These are phyloP conservation scores for Psidium guajava DNA, from an alignment of 345 rosid species.

Conservation along the genomic window DNA sequence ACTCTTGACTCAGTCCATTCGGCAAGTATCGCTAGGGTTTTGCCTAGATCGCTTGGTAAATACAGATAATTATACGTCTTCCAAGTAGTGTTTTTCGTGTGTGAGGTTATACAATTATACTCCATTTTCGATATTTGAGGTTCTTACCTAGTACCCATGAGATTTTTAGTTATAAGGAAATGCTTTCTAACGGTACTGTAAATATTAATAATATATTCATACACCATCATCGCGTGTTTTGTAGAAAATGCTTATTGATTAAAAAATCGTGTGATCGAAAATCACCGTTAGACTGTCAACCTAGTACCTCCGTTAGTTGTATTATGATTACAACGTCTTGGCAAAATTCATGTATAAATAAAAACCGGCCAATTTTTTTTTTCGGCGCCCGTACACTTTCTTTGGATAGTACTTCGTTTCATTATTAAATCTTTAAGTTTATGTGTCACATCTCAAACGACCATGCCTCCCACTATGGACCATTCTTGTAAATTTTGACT, in stretches of 20 bases:
- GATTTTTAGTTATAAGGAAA: not conserved
- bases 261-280: too few species aligned
- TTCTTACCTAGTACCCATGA: not conserved
- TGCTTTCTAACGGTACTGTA: too few species aligned
- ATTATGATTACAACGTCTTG: not conserved
- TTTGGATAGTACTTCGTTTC: not conserved
- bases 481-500: not conserved
- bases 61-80: not conserved
- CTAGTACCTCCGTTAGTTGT: too few species aligned
- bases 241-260: too few species aligned
- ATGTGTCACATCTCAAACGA: not conserved
- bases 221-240: too few species aligned
- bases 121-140: not conserved
- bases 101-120: not conserved
- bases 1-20: not conserved
- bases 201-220: too few species aligned
- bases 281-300: too few species aligned
- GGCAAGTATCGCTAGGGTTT: not conserved
- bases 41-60: not conserved
- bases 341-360: not conserved
- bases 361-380: not conserved
- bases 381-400: not conserved
- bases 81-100: not conserved
- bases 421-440: not conserved
- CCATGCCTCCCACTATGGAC: not conserved